Conservation (phyloP, 75 land plant genomes). For the Azolla pinnata region DNA sequence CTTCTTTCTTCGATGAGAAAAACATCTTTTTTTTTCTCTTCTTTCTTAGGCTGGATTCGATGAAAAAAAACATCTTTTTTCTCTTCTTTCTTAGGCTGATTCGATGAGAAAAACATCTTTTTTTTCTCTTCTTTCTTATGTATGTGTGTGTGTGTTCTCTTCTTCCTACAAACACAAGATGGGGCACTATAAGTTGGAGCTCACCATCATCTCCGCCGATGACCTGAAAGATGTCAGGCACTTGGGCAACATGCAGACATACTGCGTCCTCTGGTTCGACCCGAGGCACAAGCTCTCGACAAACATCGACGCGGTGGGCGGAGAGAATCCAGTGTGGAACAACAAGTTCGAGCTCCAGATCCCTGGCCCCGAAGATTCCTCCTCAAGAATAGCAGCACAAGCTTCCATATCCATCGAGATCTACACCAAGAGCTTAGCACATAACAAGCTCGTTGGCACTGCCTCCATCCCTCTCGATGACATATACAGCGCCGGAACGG, state of each 20-base stretch:
- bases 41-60: no score
- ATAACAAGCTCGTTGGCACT: constrained; percentile 2
- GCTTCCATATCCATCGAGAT: constrained; percentile 1
- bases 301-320: neutral
- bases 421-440: constrained; percentile 1
- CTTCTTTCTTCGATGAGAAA: no score
- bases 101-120: no score
- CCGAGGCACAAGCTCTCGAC: constrained; percentile 6
- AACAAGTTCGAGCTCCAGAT: neutral
- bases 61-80: no score
- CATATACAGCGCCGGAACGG: no score
- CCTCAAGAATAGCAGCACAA: no score
- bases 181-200: constrained; percentile 2
- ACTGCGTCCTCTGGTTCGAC: constrained; percentile 11
- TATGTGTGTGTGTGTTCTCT: no score
- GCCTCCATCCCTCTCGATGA: constrained; percentile 4
- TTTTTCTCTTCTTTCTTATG: no score
- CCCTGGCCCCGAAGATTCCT: neutral
- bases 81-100: no score
- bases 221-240: constrained; percentile 15
- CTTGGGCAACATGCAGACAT: constrained; percentile 13
- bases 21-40: no score
- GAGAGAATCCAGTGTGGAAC: constrained; percentile 13
- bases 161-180: no score
- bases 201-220: constrained; percentile 9